phyloP scores from a whole-genome alignment of 2,329 filamentous ascomycete species.

The Epichloe elymi region DNA sequence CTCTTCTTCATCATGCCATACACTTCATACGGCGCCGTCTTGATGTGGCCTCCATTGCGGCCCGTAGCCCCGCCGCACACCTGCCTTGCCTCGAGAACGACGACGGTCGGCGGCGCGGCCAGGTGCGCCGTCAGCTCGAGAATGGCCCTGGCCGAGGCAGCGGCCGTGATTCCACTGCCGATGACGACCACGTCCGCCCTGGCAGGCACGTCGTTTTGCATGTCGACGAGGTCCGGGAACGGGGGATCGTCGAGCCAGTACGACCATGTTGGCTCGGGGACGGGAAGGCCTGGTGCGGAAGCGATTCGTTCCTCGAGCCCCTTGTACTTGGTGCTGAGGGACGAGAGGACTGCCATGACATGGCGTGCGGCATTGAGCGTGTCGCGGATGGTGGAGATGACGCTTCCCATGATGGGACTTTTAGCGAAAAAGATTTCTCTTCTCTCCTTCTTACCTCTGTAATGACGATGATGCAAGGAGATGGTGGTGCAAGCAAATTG shows the following conservation, averaged over 20 bases:
- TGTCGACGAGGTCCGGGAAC: conserved; percentile 26
- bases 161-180: conserved; percentile 41
- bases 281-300: conserved; percentile 26
- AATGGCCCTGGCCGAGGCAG: conserved; percentile 16
- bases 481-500: no score
- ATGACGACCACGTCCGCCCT: conserved; percentile 37
- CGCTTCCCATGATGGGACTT: conserved; percentile 17
- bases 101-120: conserved; percentile 14
- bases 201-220: conserved; percentile 19
- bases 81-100: conserved; percentile 37
- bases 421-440: no score
- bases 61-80: conserved; percentile 39
- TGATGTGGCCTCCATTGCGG: conserved; percentile 39
- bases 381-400: conserved; percentile 17
- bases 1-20: conserved; percentile 21
- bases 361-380: conserved; percentile 12
- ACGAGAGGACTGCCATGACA: conserved; percentile 13
- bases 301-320: conserved; percentile 18
- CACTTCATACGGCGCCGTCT: conserved; percentile 29
- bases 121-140: conserved; percentile 13
- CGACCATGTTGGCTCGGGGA: conserved; percentile 26
- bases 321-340: conserved; percentile 15
- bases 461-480: no score
- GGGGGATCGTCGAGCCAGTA: conserved; percentile 34
- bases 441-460: no score